Evolutionary conservation across 1,284 basidiomycete genomes (phyloP).

Genomic region (Testicularia cyperi): DNA sequence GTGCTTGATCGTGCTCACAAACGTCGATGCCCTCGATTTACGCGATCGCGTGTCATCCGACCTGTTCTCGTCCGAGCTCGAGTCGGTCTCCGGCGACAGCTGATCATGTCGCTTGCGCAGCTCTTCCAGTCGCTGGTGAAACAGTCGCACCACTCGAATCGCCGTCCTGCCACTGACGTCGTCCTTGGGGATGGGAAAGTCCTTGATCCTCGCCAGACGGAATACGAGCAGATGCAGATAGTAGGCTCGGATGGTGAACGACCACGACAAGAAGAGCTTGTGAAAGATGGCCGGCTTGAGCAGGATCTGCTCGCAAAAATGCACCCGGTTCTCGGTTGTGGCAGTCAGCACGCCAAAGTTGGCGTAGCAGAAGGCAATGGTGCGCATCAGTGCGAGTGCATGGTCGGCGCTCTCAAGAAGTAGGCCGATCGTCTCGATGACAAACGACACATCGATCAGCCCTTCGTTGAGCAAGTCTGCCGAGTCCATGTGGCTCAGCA

Average conservation of each 20-base stretch:
- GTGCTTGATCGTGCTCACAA: conserved; percentile 53
- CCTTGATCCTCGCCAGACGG: conserved; percentile 50
- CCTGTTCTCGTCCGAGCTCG: conserved; percentile 36
- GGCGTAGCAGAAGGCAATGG: conserved; percentile 55
- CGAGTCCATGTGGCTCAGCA: conserved; percentile 50
- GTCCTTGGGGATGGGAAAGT: conserved; percentile 41
- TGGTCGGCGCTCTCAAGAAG: conserved; percentile 54
- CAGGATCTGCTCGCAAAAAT: conserved; percentile 54
- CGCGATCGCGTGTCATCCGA: conserved; percentile 33
- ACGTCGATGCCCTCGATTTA: conserved; percentile 37
- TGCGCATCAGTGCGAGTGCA: conserved; percentile 54
- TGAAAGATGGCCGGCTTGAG: conserved; percentile 49
- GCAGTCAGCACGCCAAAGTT: conserved; percentile 52
- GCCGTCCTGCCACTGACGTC: conserved; percentile 42
- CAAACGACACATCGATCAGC: conserved; percentile 48
- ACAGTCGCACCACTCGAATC: conserved; percentile 39
- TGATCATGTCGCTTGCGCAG: conserved; percentile 47
- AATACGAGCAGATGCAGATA: conserved; percentile 55
- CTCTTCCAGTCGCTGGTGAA: conserved; percentile 48
- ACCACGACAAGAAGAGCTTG: conserved; percentile 57
- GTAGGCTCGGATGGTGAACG: conserved; percentile 57
- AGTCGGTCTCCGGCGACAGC: conserved; percentile 45
- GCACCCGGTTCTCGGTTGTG: conserved; percentile 34
- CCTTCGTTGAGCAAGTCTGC: conserved; percentile 44
- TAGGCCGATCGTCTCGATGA: conserved; percentile 48